Evolutionary conservation across 106 monocot genomes (phyloP).

Genomic region (Dioscorea alata): DNA sequence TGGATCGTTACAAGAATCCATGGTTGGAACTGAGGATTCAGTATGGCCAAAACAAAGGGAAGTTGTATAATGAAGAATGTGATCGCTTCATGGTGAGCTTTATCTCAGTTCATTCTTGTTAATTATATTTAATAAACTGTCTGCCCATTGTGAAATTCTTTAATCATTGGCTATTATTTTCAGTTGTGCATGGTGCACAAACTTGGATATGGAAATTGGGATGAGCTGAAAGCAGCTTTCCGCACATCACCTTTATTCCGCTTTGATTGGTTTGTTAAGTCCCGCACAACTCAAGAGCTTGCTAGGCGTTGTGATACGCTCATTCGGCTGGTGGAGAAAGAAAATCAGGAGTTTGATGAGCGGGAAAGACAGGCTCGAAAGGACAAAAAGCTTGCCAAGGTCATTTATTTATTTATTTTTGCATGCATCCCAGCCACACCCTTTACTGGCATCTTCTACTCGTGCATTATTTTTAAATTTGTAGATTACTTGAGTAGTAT

Average conservation of each 20-base stretch:
- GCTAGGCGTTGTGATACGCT: slow-evolving; percentile 92
- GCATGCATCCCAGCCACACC: not conserved
- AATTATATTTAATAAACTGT: not conserved
- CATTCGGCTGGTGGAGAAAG: slow-evolving; percentile 95
- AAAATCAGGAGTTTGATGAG: slow-evolving; percentile 96
- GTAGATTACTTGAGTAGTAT: too few relatives aligned
- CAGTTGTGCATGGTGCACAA: slow-evolving; percentile 99
- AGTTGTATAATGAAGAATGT: slow-evolving; percentile 97
- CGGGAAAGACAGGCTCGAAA: slow-evolving; percentile 84
- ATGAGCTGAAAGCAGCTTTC: slow-evolving; percentile 91
- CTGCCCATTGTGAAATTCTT: not conserved
- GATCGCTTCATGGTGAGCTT: slow-evolving; percentile 85
- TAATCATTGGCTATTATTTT: not conserved
- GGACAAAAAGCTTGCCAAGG: slow-evolving; percentile 86
- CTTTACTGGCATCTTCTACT: too few relatives aligned
- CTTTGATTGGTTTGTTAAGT: slow-evolving; percentile 99
- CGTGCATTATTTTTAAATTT: too few relatives aligned
- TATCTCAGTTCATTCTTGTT: slow-evolving; percentile 6
- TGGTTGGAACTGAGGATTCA: slow-evolving; percentile 98
- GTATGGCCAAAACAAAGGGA: slow-evolving; percentile 97
- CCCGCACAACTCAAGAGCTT: slow-evolving; percentile 91
- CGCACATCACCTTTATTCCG: slow-evolving; percentile 89
- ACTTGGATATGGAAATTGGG: slow-evolving; percentile 97
- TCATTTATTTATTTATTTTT: not conserved
- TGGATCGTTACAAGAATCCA: slow-evolving; percentile 96